A percentile compares a stretch with the other conserved stretches of the same genome.
These are phyloP conservation scores for Penicillium sp. DNA, from an alignment of 2,329 filamentous ascomycete genomes.

Conservation along the genomic window DNA sequence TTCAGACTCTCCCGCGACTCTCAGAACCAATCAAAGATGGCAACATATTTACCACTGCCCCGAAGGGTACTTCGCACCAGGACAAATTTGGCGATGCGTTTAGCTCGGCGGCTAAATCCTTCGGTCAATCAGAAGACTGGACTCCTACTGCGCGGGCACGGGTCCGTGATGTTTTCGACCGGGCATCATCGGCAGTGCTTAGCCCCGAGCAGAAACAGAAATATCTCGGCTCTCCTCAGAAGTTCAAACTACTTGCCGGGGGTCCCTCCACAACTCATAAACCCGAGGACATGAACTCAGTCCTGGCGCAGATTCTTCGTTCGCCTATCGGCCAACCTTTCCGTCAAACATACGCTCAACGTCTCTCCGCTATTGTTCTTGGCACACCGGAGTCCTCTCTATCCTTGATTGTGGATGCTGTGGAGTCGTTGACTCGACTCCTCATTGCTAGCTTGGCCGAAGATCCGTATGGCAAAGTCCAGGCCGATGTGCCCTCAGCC, in stretches of 20 bases:
- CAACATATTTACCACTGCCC: conserved; percentile 46
- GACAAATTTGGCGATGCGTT: conserved; percentile 42
- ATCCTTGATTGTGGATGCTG: conserved; percentile 66
- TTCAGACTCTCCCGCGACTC: conserved; percentile 51
- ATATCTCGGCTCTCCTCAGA: conserved; percentile 36
- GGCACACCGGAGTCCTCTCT: conserved; percentile 70
- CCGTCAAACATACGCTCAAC: conserved; percentile 64
- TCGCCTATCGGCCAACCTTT: conserved; percentile 65
- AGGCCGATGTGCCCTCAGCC: conserved; percentile 71
- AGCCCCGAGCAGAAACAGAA: conserved; percentile 41
- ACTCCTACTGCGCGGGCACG: conserved; percentile 41
- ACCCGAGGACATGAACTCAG: conserved; percentile 49
- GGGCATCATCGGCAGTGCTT: conserved; percentile 39
- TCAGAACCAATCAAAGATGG: conserved; percentile 49
- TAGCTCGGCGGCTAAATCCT: conserved; percentile 46
- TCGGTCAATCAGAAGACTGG: conserved; percentile 45
- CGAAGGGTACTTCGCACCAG: conserved; percentile 35
- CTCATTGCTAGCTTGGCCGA: conserved; percentile 72
- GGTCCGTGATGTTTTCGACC: conserved; percentile 38
- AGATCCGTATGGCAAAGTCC: conserved; percentile 82
- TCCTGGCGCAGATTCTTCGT: conserved; percentile 48
- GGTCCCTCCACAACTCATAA: conserved; percentile 37
- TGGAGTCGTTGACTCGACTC: conserved; percentile 66
- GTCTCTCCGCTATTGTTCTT: conserved; percentile 65
- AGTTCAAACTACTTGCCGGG: conserved; percentile 37